Evolutionary conservation across 257 asterid genomes (phyloP).

Genomic region (Phtheirospermum japonicum): DNA sequence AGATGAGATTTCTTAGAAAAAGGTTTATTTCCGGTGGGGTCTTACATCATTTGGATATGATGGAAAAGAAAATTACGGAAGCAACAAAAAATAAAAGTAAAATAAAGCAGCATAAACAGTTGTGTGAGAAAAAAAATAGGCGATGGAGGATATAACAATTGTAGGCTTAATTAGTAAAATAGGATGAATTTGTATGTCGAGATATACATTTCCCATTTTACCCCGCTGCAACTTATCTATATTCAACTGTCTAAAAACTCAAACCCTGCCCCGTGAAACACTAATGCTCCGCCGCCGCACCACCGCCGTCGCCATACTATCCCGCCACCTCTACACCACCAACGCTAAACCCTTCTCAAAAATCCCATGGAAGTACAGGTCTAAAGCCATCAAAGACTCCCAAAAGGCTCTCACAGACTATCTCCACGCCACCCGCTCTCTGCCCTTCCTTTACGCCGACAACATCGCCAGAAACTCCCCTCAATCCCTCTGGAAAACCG

Average conservation of each 20-base stretch:
- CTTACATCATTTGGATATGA: too few relatives aligned
- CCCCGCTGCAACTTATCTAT: too few relatives aligned
- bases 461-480: constrained; percentile 48
- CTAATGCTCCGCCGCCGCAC: constrained; percentile 39
- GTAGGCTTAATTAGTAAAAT: too few relatives aligned
- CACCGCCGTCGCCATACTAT: constrained; percentile 27
- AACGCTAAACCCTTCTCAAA: constrained; percentile 46
- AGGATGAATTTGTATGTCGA: too few relatives aligned
- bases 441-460: constrained; percentile 60
- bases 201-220: too few relatives aligned
- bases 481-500: constrained; percentile 38
- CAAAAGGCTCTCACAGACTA: constrained; percentile 54
- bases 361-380: constrained; percentile 46
- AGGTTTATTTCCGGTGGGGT: too few relatives aligned
- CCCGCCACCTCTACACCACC: constrained; percentile 28
- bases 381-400: constrained; percentile 46
- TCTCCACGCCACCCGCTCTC: constrained; percentile 56
- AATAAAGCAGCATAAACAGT: too few relatives aligned
- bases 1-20: too few relatives aligned
- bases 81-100: too few relatives aligned
- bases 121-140: too few relatives aligned
- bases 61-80: too few relatives aligned
- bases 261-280: constrained; percentile 29
- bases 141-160: too few relatives aligned
- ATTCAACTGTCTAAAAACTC: constrained; percentile 1